Conservation (phyloP, 768 basidiomycete genomes). For the Mrakia gelida region DNA sequence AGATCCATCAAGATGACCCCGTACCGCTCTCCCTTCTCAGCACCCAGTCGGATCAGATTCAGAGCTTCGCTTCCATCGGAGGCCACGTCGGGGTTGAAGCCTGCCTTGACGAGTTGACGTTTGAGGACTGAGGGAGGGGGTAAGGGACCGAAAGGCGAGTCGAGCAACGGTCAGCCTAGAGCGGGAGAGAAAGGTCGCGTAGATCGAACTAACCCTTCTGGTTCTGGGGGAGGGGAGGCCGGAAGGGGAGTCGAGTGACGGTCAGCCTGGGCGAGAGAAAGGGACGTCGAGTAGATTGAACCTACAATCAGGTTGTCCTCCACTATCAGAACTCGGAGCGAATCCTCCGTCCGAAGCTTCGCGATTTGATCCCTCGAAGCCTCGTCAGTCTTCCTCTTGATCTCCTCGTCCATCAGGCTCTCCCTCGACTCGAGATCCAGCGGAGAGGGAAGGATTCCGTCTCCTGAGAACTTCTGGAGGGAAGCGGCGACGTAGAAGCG, state of each 20-base stretch:
- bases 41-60: neutral
- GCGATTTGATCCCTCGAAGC: neutral
- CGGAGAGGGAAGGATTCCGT: neutral
- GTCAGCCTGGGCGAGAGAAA: neutral
- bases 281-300: neutral
- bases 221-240: neutral
- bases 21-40: neutral
- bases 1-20: conserved; percentile 24
- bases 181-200: neutral
- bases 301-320: conserved; percentile 27
- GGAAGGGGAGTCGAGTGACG: too few relatives aligned
- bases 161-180: neutral
- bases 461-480: conserved; percentile 6
- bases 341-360: neutral
- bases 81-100: conserved; percentile 19
- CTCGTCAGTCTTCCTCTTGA: neutral
- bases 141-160: too few relatives aligned
- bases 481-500: conserved; percentile 26
- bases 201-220: neutral
- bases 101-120: conserved; percentile 24
- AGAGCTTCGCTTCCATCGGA: conserved; percentile 16
- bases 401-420: neutral
- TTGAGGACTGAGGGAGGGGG: conserved; percentile 13
- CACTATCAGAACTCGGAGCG: conserved; percentile 17
- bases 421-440: neutral